Percentiles rank a stretch among this genome's conserved stretches.
phyloP scores from a whole-genome alignment of 352 stramenopile species.

The Thalassiosira tumida region DNA sequence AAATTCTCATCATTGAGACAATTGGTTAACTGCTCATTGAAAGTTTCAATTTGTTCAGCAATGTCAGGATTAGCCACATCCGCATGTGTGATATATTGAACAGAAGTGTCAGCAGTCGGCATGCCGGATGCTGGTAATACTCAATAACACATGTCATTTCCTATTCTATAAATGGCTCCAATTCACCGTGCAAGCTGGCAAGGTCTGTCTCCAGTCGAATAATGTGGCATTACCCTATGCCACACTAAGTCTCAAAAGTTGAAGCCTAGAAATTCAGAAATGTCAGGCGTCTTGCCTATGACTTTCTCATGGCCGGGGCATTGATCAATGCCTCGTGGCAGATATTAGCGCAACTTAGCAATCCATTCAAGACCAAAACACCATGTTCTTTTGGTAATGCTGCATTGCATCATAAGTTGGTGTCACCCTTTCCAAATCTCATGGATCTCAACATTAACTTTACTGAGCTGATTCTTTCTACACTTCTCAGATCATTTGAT shows the following conservation, averaged over 20 bases:
- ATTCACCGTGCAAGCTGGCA: slow-evolving; percentile 21
- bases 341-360: slow-evolving; percentile 43
- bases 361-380: slow-evolving; percentile 47
- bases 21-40: slow-evolving; percentile 4
- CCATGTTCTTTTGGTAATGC: slow-evolving; percentile 57
- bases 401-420: slow-evolving; percentile 28
- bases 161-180: slow-evolving; percentile 39
- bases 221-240: slow-evolving; percentile 34
- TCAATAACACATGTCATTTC: slow-evolving; percentile 62
- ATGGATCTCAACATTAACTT: slow-evolving; percentile 48
- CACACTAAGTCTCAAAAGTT: slow-evolving; percentile 80
- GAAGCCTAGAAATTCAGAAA: slow-evolving; percentile 80
- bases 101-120: slow-evolving; percentile 25
- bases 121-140: slow-evolving; percentile 26
- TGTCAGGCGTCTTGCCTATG: slow-evolving; percentile 77
- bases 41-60: neutral
- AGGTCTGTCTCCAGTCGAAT: neutral
- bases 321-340: neutral
- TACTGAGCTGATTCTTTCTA: neutral
- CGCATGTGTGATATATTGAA: slow-evolving; percentile 46
- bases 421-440: slow-evolving; percentile 48
- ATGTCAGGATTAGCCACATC: slow-evolving; percentile 18
- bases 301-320: slow-evolving; percentile 46
- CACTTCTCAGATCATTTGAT: neutral
- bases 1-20: slow-evolving; percentile 47